Evolutionary conservation across 1,284 basidiomycete genomes (phyloP), one percentile per base, ranked within the genome.

Genomic region (Chalciporus sp.): DNA sequence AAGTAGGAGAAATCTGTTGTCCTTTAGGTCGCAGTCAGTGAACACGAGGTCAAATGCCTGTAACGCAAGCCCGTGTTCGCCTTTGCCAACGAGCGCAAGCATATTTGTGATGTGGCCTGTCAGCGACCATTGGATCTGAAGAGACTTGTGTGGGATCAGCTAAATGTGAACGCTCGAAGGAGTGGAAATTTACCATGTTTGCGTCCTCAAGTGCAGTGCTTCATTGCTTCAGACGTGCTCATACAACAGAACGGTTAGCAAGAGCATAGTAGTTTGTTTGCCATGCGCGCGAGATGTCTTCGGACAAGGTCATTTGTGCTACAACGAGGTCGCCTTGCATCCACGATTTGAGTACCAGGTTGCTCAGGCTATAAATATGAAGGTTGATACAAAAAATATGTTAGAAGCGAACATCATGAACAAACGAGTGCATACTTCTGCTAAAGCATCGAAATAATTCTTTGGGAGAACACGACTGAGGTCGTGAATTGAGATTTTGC

Each of bases 11-110:
- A 48, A 10, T 3, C 31, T 57, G 6, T 39, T 47, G 14, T 52
- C 53, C 0, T 16, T 17, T 12, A 33, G 3, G 39, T 28, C n/a
- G 26, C 31, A 20, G 0, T 48, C 48, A 14, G 14, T 11, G n/a
- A 57, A 58, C 11, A 35, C 57, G n/a, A 60, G 48, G 27, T 60
- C 57, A 33, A 60, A 52, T 6, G 7, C 9, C 7, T 33, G 42
- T 14, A 47, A n/a, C 7, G 28, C 58, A n/a, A n/a, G 39, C 3
- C 45, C 58, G 2, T 42, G 19, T 9, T 60, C 53, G 5, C 41
- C 20, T 2, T 47, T 42, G 17, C 33, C 31, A 1, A 42, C 20
- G 5, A 6, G 16, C 8, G 33, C 26, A 8, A 60, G 10, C 5
- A 46, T 42, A 1, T 27, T 28, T n/a, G 57, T 58, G 12, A 60